Evolutionary conservation across 169 alveolate genomes (phyloP).

Genomic region (Plasmodium yoelii): DNA sequence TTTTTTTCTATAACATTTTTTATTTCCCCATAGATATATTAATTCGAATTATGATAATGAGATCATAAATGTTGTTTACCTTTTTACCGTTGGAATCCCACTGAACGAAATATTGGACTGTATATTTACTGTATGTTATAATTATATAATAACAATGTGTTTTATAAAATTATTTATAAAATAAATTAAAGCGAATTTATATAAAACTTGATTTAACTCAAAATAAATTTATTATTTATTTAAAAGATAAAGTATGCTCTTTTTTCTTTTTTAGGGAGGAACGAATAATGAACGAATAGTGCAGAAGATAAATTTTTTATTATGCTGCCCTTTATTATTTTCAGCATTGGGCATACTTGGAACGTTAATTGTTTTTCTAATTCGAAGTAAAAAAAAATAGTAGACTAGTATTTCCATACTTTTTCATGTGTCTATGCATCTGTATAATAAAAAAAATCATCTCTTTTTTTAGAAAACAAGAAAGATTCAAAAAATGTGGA

Average conservation of each 20-base stretch:
- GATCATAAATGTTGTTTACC: conserved; percentile 19
- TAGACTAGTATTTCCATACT: background rate
- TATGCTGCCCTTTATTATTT: conserved; percentile 24
- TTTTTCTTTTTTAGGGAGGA: conserved; percentile 44
- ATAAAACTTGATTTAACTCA: background rate
- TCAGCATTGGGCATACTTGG: conserved; percentile 19
- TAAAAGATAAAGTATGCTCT: background rate
- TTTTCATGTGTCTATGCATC: too few relatives aligned
- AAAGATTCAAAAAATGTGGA: too few relatives aligned
- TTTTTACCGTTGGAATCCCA: conserved; percentile 51
- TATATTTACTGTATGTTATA: conserved; percentile 20
- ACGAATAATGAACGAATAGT: conserved; percentile 44
- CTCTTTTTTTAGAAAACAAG: too few relatives aligned
- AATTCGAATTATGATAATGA: conserved; percentile 42
- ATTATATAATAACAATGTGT: background rate
- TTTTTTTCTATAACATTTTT: background rate
- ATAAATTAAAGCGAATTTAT: background rate
- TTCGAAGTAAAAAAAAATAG: background rate
- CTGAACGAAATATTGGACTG: conserved; percentile 64
- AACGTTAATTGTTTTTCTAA: conserved; percentile 2
- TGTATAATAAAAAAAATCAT: too few relatives aligned
- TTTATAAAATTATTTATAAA: background rate
- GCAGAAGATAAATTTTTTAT: conserved; percentile 45
- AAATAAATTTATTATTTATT: background rate
- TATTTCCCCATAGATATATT: conserved; percentile 30